These are phyloP conservation scores for Oryza longistaminata DNA, from an alignment of 176 grass and related monocot genomes.

Conservation along the genomic window DNA sequence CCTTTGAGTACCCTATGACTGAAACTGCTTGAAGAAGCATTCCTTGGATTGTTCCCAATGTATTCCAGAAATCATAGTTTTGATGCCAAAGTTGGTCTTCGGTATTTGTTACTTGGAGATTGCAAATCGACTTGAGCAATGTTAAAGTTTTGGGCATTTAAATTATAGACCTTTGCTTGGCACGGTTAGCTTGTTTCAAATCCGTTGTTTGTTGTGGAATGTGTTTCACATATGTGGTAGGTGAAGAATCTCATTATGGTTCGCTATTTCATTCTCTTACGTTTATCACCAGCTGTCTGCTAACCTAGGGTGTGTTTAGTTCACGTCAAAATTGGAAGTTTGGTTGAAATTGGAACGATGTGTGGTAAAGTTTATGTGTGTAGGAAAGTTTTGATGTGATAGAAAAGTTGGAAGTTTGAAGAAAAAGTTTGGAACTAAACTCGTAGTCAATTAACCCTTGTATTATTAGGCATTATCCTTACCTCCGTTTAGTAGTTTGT, in stretches of 20 bases:
- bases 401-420: no score
- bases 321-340: no score
- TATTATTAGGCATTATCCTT: no score
- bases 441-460: no score
- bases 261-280: neutral
- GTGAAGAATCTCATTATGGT: neutral
- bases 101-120: conserved; percentile 7
- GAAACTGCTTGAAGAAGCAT: conserved; percentile 48
- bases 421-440: no score
- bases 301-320: no score
- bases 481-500: no score
- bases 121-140: conserved; percentile 31
- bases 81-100: conserved; percentile 43
- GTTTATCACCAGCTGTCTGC: no score
- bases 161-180: conserved; percentile 36
- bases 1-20: conserved; percentile 57
- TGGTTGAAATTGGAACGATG: no score
- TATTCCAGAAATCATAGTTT: conserved; percentile 52
- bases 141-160: conserved; percentile 59
- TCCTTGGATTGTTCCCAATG: conserved; percentile 20
- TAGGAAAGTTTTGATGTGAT: no score
- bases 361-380: no score
- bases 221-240: neutral
- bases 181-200: neutral
- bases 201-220: neutral